Evolutionary conservation across 2,329 filamentous ascomycete genomes (phyloP), one percentile per base, ranked within the genome.

Genomic region (Cladosporium sp.): DNA sequence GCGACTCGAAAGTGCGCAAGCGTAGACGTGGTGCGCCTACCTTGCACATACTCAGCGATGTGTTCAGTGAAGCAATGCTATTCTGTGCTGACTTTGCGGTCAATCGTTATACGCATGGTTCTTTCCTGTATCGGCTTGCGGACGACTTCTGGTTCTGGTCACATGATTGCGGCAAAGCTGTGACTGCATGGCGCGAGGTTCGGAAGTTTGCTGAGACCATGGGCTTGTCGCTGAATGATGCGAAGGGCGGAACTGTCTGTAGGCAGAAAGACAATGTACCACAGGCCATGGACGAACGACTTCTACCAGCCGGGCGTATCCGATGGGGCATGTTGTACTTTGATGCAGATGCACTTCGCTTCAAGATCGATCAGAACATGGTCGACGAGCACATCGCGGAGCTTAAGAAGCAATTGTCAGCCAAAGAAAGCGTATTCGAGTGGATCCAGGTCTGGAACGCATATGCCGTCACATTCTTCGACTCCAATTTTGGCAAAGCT

Each of bases 111-210:
- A 84, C 85, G 0, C 61, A 74, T 5, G 84, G 84, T 0, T 73
- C 74, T 1, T 74, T 78, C n/a, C 70, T 88, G 11, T 85, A 85
- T 68, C 82, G 86, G 12, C 75, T 87, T 38, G 80, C 87, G 54
- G 86, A 88, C 62, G 84, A 88, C 63, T 76, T 88, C 54, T 88
- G 85, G 85, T 84, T 88, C 67, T 88, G 85, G 84, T 79, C 81
- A 8, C 76, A 83, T 5, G 80, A 85, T 12, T 15, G 38, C 50
- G 62, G 73, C 3, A 75, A 73, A 2, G 82, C 81, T n/a, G 75
- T 79, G 20, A 76, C 78, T 43, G 85, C 83, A 0, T 90, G 86
- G 87, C 67, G 78, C 17, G 76, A 82, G 0, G 78, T 89, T 62
- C 74, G 77, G 1, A 71, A 76, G 1, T 89, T 88, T 62, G 73